Evolutionary conservation across 2,329 filamentous ascomycete species (phyloP), one percentile per base, ranked within the genome.

Genomic region (Leptographium galeiforme): DNA sequence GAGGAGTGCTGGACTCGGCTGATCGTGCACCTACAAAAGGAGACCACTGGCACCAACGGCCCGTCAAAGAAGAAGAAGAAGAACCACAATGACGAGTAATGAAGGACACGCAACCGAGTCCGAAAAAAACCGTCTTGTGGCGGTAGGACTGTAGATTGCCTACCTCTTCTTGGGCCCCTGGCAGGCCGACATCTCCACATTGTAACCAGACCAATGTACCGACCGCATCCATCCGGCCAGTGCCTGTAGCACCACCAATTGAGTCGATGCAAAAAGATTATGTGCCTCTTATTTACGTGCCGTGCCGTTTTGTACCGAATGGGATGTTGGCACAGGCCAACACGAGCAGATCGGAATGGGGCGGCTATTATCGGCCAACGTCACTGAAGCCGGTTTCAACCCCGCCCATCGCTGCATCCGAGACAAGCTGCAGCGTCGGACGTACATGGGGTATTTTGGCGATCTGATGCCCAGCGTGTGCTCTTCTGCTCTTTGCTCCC

Each of bases 1-100:
- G 86, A 95, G 62, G 88, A 95, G 71, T 89, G 82, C 66, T 95
- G 89, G 83, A 91, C 87, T 53, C 80, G 82, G 59, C 78, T 97
- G 64, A 75, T 94, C 63, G 89, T 96, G 58, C 89, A 93, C 70
- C 86, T 91, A 66, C 84, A 84, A 68, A 84, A 82, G 69, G 78
- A 85, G 50, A 69, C 75, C 56, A 68, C 69, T 57, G 68, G 11
- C 47, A 14, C 12, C 63, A 67, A 46, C 64, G 16, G 4, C 8
- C 18, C 33, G 38, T 19, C 34, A 14, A 43, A 48, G 67, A 89
- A 89, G 79, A 82, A 82, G 73, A 79, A 78, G 71, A 76, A 75
- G 64, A 68, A 69, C 60, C 63, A 56, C 55, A 66, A 69, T 30
- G 70, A 73, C 56, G 71, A 73, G 64, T 70, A 70, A 56, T 59